Evolutionary conservation across 2,329 filamentous ascomycete species (phyloP).

Genomic region (Tolypocladium capitatum): DNA sequence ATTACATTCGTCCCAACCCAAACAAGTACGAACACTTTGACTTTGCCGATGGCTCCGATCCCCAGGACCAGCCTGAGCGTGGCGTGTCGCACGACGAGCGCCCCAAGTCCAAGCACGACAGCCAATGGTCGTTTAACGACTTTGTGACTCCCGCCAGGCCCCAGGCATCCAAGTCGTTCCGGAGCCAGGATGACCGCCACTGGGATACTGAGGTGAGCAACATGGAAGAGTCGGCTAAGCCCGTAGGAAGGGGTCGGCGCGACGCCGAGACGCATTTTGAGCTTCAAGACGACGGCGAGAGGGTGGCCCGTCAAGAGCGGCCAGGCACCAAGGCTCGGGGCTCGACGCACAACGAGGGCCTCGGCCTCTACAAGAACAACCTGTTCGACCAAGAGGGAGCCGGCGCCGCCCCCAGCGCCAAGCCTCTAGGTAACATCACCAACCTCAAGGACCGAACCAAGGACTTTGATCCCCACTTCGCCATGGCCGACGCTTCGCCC

Average conservation of each 20-base stretch:
- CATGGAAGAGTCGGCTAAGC: conserved; percentile 42
- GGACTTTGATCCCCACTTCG: conserved; percentile 67
- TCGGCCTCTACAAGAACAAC: conserved; percentile 63
- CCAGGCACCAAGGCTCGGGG: conserved; percentile 34
- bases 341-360: conserved; percentile 50
- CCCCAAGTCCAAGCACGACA: conserved; percentile 49
- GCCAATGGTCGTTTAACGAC: conserved; percentile 81
- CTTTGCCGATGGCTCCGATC: conserved; percentile 53
- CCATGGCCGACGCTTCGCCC: conserved; percentile 56
- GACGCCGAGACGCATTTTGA: conserved; percentile 78
- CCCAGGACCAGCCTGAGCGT: conserved; percentile 31
- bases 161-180: conserved; percentile 42
- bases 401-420: conserved; percentile 25
- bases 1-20: conserved; percentile 50
- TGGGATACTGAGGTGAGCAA: conserved; percentile 56
- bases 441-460: conserved; percentile 63
- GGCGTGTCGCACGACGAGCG: conserved; percentile 26
- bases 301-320: conserved; percentile 34
- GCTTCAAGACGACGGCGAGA: conserved; percentile 60
- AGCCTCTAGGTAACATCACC: conserved; percentile 51
- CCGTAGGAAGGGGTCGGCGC: conserved; percentile 55
- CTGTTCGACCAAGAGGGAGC: conserved; percentile 44
- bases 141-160: conserved; percentile 71
- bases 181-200: conserved; percentile 60
- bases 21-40: conserved; percentile 80